A percentile compares a stretch with the other conserved stretches of the same genome.
phyloP scores from a whole-genome alignment of 306 rosid species.

The Rosa multiflora region DNA sequence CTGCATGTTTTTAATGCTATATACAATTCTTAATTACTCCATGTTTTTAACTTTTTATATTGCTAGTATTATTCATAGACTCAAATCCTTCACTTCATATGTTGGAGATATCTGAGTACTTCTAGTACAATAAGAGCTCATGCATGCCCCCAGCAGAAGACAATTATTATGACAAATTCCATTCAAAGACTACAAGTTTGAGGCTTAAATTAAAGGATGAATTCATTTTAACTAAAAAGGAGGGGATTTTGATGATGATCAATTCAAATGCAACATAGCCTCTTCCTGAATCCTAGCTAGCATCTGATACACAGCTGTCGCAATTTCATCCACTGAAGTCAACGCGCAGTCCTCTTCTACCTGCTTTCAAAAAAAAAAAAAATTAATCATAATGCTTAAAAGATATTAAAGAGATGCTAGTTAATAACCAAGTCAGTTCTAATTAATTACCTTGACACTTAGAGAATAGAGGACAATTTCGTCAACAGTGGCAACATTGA shows the following conservation, averaged over 20 bases:
- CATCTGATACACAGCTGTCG: conserved; percentile 73
- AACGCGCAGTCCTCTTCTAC: conserved; percentile 87
- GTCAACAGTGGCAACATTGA: conserved; percentile 61
- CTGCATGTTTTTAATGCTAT: neutral
- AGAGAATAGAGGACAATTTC: conserved; percentile 68
- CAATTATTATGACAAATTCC: neutral
- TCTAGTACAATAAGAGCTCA: neutral
- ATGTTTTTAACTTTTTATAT: neutral
- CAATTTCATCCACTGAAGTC: conserved; percentile 86
- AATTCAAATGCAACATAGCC: conserved; percentile 40
- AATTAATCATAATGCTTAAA: neutral
- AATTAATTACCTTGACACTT: conserved; percentile 65
- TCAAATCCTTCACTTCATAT: neutral
- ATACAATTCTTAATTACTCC: neutral
- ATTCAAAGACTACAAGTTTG: conserved; percentile 1
- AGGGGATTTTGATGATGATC: neutral
- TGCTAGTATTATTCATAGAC: neutral
- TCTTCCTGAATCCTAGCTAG: conserved; percentile 73
- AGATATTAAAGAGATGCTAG: neutral
- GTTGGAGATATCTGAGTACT: neutral
- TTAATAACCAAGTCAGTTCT: neutral
- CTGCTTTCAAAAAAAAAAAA: conserved; percentile 28
- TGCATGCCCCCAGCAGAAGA: neutral
- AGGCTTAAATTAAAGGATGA: neutral
- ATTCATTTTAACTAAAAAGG: neutral